phyloP scores from a whole-genome alignment of 352 stramenopile genomes.

The Aphanomyces euteiches region DNA sequence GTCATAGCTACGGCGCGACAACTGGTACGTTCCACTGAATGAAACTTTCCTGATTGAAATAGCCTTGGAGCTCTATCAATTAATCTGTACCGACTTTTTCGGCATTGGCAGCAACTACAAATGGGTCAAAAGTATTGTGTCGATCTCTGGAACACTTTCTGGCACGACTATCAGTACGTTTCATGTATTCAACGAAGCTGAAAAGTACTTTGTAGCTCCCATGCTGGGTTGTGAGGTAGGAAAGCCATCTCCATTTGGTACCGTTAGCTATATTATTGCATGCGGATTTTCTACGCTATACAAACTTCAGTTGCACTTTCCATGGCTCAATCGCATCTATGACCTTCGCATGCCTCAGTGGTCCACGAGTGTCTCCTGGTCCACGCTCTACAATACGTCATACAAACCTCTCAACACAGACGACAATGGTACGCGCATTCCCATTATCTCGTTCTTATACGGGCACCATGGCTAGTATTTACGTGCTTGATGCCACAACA shows the following conservation, averaged over 20 bases:
- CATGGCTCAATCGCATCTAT: constrained; percentile 32
- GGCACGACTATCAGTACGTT: constrained; percentile 56
- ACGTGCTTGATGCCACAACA: constrained; percentile 49
- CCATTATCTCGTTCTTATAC: constrained; percentile 34
- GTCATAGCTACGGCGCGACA: constrained; percentile 61
- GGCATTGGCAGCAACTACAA: constrained; percentile 47
- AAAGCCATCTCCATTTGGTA: not conserved
- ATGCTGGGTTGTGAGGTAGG: constrained; percentile 13
- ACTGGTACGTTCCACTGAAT: constrained; percentile 31
- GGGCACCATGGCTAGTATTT: constrained; percentile 24
- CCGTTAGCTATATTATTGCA: constrained; percentile 18
- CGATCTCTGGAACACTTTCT: constrained; percentile 55
- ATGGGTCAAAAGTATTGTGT: constrained; percentile 62
- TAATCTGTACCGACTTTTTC: constrained; percentile 58
- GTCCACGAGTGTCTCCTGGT: constrained; percentile 34
- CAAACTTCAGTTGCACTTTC: constrained; percentile 22
- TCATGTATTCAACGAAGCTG: constrained; percentile 5
- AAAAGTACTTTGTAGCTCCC: constrained; percentile 38
- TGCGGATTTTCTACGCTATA: constrained; percentile 20
- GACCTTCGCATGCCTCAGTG: constrained; percentile 65
- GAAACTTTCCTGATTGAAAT: not conserved
- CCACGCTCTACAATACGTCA: constrained; percentile 12
- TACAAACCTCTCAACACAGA: constrained; percentile 19
- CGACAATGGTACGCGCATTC: constrained; percentile 31
- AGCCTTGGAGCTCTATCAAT: constrained; percentile 72